Conservation (phyloP, 2,329 filamentous ascomycete species). For the Aspergillus ochraceoroseus region DNA sequence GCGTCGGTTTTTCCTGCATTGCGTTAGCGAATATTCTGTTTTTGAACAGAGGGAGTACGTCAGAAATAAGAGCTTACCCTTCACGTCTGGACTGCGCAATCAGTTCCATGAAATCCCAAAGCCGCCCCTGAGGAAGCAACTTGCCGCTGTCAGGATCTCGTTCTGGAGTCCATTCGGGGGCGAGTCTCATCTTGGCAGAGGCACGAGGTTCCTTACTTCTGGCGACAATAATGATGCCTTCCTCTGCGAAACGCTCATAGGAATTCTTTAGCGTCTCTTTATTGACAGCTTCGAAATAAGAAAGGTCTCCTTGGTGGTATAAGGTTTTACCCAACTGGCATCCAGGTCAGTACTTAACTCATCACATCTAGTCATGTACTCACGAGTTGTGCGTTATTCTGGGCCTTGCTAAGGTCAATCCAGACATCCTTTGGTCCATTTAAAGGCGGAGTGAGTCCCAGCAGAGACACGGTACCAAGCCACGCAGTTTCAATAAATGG, state of each 20-base stretch:
- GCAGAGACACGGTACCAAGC: slow-evolving; percentile 81
- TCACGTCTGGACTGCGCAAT: slow-evolving; percentile 79
- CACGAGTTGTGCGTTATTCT: slow-evolving; percentile 76
- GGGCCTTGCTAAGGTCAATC: slow-evolving; percentile 71
- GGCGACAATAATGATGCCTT: slow-evolving; percentile 75
- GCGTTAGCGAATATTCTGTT: background rate
- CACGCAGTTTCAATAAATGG: slow-evolving; percentile 93
- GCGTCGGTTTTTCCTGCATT: slow-evolving; percentile 70
- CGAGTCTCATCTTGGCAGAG: slow-evolving; percentile 55
- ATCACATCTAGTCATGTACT: slow-evolving; percentile 27
- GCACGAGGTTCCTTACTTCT: slow-evolving; percentile 55
- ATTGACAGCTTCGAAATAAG: slow-evolving; percentile 97
- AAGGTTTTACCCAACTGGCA: slow-evolving; percentile 82
- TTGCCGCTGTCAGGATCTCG: slow-evolving; percentile 58
- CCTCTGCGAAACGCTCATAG: slow-evolving; percentile 80
- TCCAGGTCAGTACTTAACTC: slow-evolving; percentile 17
- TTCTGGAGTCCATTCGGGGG: slow-evolving; percentile 67
- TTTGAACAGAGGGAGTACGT: background rate
- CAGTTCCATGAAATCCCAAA: slow-evolving; percentile 89
- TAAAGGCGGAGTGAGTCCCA: slow-evolving; percentile 74
- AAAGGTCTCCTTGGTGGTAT: slow-evolving; percentile 94
- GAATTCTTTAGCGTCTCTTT: slow-evolving; percentile 96
- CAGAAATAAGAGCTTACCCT: slow-evolving; percentile 48
- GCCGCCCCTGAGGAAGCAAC: slow-evolving; percentile 64
- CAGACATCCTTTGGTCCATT: slow-evolving; percentile 61